Evolutionary conservation across 768 basidiomycete genomes (phyloP).

Genomic region (Suillus variegatus): DNA sequence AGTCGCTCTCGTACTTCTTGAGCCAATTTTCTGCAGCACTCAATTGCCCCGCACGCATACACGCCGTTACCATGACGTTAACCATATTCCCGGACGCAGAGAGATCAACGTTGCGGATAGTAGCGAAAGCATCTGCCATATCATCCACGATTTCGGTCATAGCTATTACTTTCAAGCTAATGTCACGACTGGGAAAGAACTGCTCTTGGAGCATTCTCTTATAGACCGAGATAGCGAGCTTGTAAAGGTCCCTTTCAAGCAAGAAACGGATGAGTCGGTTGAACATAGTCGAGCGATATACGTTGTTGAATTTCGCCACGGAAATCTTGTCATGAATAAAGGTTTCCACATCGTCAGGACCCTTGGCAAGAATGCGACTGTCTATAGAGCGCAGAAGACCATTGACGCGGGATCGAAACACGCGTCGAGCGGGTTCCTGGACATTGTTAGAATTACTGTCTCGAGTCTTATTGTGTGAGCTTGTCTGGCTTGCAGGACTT

Average conservation of each 20-base stretch:
- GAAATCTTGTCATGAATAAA: conserved; percentile 27
- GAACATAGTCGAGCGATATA: conserved; percentile 33
- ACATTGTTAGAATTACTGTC: not conserved
- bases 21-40: conserved; percentile 33
- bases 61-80: conserved; percentile 38
- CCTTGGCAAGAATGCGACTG: conserved; percentile 25
- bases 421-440: not conserved
- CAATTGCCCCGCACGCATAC: conserved; percentile 33
- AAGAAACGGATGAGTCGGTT: conserved; percentile 43
- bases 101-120: conserved; percentile 18
- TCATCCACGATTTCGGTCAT: conserved; percentile 20
- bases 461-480: too few species aligned
- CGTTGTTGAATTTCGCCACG: conserved; percentile 27
- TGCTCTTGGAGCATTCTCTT: conserved; percentile 43
- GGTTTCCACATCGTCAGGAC: conserved; percentile 19
- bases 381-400: conserved; percentile 28
- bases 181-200: conserved; percentile 36
- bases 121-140: conserved; percentile 22
- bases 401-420: conserved; percentile 23
- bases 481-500: not conserved
- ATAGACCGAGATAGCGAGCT: conserved; percentile 42
- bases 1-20: conserved; percentile 25
- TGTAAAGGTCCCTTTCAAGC: conserved; percentile 37
- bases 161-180: conserved; percentile 34
- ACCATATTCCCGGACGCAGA: conserved; percentile 36